Conservation (phyloP, 768 basidiomycete genomes). For the Aureoboletus auriporus region DNA sequence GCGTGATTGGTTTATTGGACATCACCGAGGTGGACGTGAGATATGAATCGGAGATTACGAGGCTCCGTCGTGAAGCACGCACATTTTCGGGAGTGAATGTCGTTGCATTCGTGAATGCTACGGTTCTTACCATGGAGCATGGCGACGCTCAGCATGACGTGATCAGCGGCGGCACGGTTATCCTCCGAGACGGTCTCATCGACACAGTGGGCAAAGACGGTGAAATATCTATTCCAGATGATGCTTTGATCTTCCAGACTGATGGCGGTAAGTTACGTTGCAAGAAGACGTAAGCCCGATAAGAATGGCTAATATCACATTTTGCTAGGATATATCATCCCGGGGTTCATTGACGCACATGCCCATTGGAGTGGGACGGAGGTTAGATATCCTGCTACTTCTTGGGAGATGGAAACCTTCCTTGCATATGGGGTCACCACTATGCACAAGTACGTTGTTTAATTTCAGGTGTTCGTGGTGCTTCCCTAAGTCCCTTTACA, state of each 20-base stretch:
- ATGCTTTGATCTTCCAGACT: constrained; percentile 50
- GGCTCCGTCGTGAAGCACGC: constrained; percentile 52
- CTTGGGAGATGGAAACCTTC: constrained; percentile 75
- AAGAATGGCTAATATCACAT: neutral
- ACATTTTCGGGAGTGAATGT: constrained; percentile 30
- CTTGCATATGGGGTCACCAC: constrained; percentile 75
- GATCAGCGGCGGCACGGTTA: constrained; percentile 47
- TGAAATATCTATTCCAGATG: constrained; percentile 32
- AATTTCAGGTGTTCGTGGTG: neutral
- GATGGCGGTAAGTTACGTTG: constrained; percentile 47
- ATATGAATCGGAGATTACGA: constrained; percentile 57
- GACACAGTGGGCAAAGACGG: constrained; percentile 39
- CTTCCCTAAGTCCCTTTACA: constrained; percentile 19
- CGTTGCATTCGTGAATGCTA: constrained; percentile 64
- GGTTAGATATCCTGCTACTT: constrained; percentile 53
- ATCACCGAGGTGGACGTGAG: constrained; percentile 56
- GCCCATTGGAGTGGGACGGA: constrained; percentile 65
- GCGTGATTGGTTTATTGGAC: constrained; percentile 52
- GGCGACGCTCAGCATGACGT: constrained; percentile 48
- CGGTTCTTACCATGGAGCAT: constrained; percentile 64
- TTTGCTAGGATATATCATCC: constrained; percentile 53
- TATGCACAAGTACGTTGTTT: constrained; percentile 58
- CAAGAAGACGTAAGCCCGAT: neutral
- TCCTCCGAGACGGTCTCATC: constrained; percentile 57
- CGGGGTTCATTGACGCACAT: constrained; percentile 75